These are phyloP conservation scores for Eleusine indica DNA, from an alignment of 176 grass and related monocot species.

Conservation along the genomic window DNA sequence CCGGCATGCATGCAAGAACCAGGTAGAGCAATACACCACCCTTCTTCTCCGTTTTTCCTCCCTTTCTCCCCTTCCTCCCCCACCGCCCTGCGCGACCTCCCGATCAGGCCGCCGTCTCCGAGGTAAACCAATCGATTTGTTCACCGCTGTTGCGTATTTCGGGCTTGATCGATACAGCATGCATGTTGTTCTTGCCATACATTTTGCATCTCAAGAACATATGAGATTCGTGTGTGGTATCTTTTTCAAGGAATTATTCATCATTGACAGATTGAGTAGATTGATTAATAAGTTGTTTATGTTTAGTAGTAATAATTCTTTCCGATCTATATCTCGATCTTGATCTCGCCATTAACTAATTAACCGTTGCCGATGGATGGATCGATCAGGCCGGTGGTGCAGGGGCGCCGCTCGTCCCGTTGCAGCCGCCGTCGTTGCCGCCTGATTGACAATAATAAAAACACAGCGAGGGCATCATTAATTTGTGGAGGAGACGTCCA, in stretches of 20 bases:
- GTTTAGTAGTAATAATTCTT: background rate
- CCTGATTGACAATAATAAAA: background rate
- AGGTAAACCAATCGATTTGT: background rate
- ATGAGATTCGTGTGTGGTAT: background rate
- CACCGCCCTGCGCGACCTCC: constrained; percentile 14
- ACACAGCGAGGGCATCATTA: background rate
- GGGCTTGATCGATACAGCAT: too few species aligned
- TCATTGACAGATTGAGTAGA: background rate
- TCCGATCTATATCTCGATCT: too few species aligned
- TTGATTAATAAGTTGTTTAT: background rate
- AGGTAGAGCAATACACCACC: background rate
- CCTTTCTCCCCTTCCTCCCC: background rate
- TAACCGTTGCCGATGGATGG: background rate
- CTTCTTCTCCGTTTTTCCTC: constrained; percentile 5
- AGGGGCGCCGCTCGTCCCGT: constrained; percentile 15
- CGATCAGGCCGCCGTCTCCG: constrained; percentile 32
- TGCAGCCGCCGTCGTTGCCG: background rate
- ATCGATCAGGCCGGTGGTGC: background rate
- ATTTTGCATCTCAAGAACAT: background rate
- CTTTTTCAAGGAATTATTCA: background rate
- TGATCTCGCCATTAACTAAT: background rate
- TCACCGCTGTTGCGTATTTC: background rate
- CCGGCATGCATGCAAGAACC: constrained; percentile 43
- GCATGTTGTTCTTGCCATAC: background rate
- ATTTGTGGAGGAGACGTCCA: background rate